Evolutionary conservation across 345 rosid genomes (phyloP).

Genomic region (Syzygium aqueum): DNA sequence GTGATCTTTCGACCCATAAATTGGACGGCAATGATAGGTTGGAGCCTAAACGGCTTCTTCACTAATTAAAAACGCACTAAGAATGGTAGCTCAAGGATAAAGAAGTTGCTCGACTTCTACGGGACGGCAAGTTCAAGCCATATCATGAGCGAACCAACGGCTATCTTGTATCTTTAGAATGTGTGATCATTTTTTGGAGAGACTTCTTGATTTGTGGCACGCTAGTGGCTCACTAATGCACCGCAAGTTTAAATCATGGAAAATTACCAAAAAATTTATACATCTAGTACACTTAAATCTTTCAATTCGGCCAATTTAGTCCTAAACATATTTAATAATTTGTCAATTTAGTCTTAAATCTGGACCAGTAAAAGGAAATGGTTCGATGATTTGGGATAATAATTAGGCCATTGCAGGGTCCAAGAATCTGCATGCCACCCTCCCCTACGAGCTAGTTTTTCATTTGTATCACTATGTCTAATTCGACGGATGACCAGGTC

Average conservation of each 20-base stretch:
- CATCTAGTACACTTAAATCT: too few relatives aligned
- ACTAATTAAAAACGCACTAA: not conserved
- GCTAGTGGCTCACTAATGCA: not conserved
- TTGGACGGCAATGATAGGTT: not conserved
- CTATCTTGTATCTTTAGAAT: not conserved
- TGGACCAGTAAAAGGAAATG: not conserved
- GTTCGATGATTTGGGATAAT: not conserved
- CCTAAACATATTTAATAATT: too few relatives aligned
- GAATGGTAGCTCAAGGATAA: not conserved
- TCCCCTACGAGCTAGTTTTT: not conserved
- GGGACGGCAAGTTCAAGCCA: not conserved
- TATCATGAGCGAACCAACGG: not conserved
- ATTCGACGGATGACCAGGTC: not conserved
- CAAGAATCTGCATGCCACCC: not conserved
- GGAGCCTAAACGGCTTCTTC: not conserved
- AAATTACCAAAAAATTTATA: too few relatives aligned
- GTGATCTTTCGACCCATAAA: not conserved
- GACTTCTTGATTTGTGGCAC: too few relatives aligned
- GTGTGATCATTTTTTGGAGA: not conserved
- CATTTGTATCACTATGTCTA: not conserved
- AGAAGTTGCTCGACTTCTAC: not conserved
- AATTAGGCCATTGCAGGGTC: not conserved
- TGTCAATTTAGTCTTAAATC: too few relatives aligned
- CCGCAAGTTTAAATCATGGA: not conserved
- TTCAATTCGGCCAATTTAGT: too few relatives aligned